Conservation (phyloP, 306 rosid genomes). For the Casuarina equisetifolia region DNA sequence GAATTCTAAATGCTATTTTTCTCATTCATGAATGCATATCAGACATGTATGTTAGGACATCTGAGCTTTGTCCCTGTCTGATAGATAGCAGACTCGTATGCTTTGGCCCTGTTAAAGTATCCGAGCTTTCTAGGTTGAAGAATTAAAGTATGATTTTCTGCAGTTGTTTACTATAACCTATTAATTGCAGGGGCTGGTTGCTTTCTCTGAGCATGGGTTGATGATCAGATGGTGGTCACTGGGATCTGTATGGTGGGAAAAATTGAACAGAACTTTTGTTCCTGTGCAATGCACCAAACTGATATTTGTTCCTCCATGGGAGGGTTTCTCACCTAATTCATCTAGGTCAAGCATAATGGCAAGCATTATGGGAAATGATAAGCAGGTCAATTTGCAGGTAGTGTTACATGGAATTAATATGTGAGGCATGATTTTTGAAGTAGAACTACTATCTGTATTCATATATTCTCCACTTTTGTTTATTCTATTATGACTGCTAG, state of each 20-base stretch:
- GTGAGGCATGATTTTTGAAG: not conserved
- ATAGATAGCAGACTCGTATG: not conserved
- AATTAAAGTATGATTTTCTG: not conserved
- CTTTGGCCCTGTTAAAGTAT: not conserved
- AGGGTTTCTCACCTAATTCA: constrained; percentile 97
- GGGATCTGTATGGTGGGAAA: constrained; percentile 99
- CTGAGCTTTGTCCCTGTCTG: not conserved
- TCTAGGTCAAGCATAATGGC: constrained; percentile 93
- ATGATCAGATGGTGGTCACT: constrained; percentile 99
- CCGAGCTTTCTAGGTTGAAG: not conserved
- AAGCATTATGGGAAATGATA: constrained; percentile 57
- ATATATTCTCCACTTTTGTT: not conserved
- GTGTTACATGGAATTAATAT: constrained; percentile 14
- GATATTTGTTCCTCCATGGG: constrained; percentile 97
- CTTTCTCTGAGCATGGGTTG: constrained; percentile 91
- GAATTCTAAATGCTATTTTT: too few relatives aligned
- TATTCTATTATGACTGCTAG: not conserved
- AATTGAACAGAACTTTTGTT: constrained; percentile 74
- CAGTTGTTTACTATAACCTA: constrained; percentile 18
- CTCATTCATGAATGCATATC: not conserved
- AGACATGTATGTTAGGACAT: not conserved
- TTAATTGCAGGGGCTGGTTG: constrained; percentile 74
- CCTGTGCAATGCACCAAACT: constrained; percentile 94
- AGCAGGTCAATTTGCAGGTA: constrained; percentile 57
- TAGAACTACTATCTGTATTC: not conserved